Evolutionary conservation across 2,329 filamentous ascomycete species (phyloP).

Genomic region (Monosporascus sp.): DNA sequence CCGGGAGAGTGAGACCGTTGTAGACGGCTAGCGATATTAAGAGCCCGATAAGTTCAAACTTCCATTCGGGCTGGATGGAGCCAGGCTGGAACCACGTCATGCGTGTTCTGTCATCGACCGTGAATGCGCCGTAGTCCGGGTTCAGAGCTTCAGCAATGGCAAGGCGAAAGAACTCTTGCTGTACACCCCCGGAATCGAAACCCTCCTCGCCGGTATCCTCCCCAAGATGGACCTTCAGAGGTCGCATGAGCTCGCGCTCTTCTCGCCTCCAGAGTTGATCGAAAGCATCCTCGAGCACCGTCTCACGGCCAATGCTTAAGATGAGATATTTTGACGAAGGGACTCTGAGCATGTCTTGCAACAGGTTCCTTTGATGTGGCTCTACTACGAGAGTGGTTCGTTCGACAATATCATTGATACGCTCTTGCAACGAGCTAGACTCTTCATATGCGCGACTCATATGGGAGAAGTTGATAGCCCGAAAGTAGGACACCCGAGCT

Average conservation of each 20-base stretch:
- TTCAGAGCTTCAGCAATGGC: constrained; percentile 75
- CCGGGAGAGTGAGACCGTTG: constrained; percentile 85
- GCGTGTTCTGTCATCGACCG: constrained; percentile 66
- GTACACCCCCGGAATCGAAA: constrained; percentile 88
- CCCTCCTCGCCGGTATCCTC: constrained; percentile 81
- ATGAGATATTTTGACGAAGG: constrained; percentile 68
- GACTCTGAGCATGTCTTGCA: constrained; percentile 59
- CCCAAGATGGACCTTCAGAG: constrained; percentile 82
- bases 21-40: constrained; percentile 87
- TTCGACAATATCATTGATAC: constrained; percentile 52
- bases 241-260: constrained; percentile 73
- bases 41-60: constrained; percentile 83
- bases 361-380: constrained; percentile 52
- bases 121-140: constrained; percentile 75
- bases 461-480: constrained; percentile 77
- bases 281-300: constrained; percentile 68
- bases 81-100: constrained; percentile 87
- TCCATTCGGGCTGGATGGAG: constrained; percentile 78
- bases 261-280: constrained; percentile 88
- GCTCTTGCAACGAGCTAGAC: constrained; percentile 52
- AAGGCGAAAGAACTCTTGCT: constrained; percentile 91
- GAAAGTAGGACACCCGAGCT: constrained; percentile 75
- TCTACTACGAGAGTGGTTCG: constrained; percentile 51
- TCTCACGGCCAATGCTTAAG: constrained; percentile 60
- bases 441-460: constrained; percentile 80